Evolutionary conservation across 495 filamentous ascomycete species (phyloP).

Genomic region (Hypoxylon subgilvum): DNA sequence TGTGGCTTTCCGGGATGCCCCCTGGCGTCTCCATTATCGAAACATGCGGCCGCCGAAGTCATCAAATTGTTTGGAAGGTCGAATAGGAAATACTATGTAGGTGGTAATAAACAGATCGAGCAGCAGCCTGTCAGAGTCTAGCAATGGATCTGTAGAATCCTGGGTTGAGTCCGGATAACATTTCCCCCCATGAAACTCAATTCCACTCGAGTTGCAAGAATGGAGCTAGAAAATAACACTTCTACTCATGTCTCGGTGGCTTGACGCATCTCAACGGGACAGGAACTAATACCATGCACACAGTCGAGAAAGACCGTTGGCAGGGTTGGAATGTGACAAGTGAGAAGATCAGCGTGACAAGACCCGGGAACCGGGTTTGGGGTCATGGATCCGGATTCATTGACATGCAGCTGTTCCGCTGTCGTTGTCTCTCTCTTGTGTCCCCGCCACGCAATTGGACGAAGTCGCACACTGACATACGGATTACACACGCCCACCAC

Average conservation of each 20-base stretch:
- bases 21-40: constrained; percentile 15
- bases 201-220: constrained; percentile 2
- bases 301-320: constrained; percentile 20
- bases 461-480: constrained; percentile 24
- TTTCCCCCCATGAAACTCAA: too few species aligned
- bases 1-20: constrained; percentile 8
- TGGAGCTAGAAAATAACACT: constrained; percentile 17
- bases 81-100: too few species aligned
- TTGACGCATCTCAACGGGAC: constrained; percentile 14
- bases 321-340: constrained; percentile 34
- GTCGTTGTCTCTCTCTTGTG: constrained; percentile 37
- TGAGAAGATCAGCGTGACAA: constrained; percentile 34
- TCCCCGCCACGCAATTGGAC: constrained; percentile 30
- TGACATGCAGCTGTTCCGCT: constrained; percentile 38
- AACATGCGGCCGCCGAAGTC: constrained; percentile 7
- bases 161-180: too few species aligned
- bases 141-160: too few species aligned
- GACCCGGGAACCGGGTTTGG: constrained; percentile 35
- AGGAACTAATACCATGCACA: constrained; percentile 10
- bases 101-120: too few species aligned
- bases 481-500: constrained; percentile 16
- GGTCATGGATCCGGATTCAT: constrained; percentile 38
- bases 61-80: too few species aligned
- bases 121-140: too few species aligned
- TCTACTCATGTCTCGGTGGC: constrained; percentile 6